Conservation (phyloP, 169 alveolate species). For the Toxoplasma gondii region DNA sequence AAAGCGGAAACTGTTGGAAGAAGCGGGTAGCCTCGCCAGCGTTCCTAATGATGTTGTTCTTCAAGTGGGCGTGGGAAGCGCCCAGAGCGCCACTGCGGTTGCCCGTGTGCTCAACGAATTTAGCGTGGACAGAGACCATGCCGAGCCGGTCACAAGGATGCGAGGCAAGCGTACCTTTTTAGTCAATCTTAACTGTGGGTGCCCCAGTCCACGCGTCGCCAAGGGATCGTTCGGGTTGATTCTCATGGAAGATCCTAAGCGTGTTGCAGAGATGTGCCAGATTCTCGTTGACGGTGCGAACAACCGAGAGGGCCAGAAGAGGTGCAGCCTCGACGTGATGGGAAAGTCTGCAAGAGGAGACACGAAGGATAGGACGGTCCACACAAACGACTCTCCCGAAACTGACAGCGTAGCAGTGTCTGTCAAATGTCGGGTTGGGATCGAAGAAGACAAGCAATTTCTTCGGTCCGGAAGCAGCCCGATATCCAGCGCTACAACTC, state of each 20-base stretch:
- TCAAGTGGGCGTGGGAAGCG: background rate
- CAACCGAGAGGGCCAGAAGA: background rate
- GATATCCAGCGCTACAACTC: background rate
- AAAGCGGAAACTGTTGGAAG: background rate
- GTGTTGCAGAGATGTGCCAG: constrained; percentile 4
- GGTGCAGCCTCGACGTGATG: no score
- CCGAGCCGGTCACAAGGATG: background rate
- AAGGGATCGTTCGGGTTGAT: constrained; percentile 13
- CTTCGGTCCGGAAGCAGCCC: background rate
- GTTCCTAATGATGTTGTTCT: background rate
- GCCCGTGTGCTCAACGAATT: background rate
- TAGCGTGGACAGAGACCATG: background rate
- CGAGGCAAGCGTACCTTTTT: background rate
- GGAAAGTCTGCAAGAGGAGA: background rate
- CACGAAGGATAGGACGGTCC: background rate
- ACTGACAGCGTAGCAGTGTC: background rate
- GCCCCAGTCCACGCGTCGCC: constrained; percentile 39
- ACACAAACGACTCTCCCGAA: background rate
- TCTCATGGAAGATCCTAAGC: constrained; percentile 12
- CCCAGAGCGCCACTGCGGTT: background rate
- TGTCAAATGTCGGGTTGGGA: constrained; percentile 14
- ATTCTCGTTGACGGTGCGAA: background rate
- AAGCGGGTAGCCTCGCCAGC: background rate
- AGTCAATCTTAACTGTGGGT: constrained; percentile 41
- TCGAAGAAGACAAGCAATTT: background rate